These are phyloP conservation scores for Chenopodium album DNA, from an alignment of 148 eudicot species.

Conservation along the genomic window DNA sequence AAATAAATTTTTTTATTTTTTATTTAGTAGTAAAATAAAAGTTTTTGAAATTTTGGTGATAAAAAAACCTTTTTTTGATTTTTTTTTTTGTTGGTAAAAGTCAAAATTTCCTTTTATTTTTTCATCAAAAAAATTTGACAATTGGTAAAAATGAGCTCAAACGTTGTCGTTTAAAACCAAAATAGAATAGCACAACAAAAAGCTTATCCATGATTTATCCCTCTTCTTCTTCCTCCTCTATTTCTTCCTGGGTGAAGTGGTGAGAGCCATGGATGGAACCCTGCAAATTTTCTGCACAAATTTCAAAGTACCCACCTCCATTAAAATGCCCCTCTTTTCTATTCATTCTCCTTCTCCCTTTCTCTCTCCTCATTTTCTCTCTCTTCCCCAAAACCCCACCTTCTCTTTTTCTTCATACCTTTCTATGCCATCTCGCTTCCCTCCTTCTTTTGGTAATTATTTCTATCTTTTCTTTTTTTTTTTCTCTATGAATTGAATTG, in stretches of 20 bases:
- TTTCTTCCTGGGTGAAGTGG: background rate
- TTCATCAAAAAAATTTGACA: too few relatives aligned
- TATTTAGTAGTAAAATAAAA: too few relatives aligned
- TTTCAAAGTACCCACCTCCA: conserved; percentile 13
- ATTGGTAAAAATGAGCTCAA: too few relatives aligned
- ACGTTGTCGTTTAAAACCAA: background rate
- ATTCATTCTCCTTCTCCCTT: background rate
- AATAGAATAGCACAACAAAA: background rate
- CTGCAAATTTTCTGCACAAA: conserved; percentile 24
- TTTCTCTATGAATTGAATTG: background rate
- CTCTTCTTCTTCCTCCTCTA: background rate
- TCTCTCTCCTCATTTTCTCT: conserved; percentile 18
- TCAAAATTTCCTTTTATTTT: too few relatives aligned
- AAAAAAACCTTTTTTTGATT: too few relatives aligned
- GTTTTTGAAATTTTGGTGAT: too few relatives aligned
- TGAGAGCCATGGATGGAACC: conserved; percentile 32
- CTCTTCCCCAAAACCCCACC: conserved; percentile 22
- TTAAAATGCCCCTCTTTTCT: conserved; percentile 20
- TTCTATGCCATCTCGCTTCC: conserved; percentile 22
- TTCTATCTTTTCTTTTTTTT: background rate
- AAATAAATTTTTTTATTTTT: too few relatives aligned
- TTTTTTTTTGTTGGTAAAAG: too few relatives aligned
- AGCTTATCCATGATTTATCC: conserved; percentile 1
- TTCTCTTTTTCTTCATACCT: conserved; percentile 18
- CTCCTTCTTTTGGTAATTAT: conserved; percentile 37